phyloP scores from a whole-genome alignment of 495 filamentous ascomycete species.

The Podospora pseudocomata region DNA sequence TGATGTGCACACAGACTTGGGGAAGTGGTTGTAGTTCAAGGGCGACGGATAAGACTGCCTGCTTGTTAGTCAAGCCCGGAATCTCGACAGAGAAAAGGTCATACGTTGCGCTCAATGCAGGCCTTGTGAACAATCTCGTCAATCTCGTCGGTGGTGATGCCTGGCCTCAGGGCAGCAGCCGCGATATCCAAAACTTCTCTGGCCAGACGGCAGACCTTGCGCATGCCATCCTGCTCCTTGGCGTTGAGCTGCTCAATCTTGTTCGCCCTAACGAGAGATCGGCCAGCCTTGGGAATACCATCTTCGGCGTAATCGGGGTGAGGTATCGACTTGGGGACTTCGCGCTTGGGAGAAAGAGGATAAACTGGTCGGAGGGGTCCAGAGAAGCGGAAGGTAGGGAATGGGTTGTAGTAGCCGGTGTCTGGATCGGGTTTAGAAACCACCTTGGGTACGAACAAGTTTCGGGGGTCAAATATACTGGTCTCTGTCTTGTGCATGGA shows the following conservation, averaged over 20 bases:
- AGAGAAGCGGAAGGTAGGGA: constrained; percentile 77
- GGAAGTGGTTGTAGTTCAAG: constrained; percentile 93
- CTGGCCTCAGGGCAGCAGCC: constrained; percentile 73
- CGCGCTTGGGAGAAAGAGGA: constrained; percentile 70
- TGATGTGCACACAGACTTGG: constrained; percentile 96
- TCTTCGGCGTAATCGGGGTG: constrained; percentile 80
- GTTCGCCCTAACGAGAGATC: constrained; percentile 60
- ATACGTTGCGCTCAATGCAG: constrained; percentile 85
- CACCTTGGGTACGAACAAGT: constrained; percentile 65
- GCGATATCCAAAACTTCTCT: constrained; percentile 93
- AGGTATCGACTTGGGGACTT: constrained; percentile 74
- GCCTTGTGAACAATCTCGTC: constrained; percentile 96
- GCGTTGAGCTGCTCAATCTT: constrained; percentile 80
- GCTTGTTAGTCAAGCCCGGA: background rate
- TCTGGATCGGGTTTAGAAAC: constrained; percentile 88
- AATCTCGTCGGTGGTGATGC: constrained; percentile 93
- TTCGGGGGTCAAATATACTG: constrained; percentile 60
- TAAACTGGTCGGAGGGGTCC: constrained; percentile 83
- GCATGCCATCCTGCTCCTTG: constrained; percentile 77
- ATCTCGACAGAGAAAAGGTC: constrained; percentile 18
- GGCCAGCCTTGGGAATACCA: constrained; percentile 79
- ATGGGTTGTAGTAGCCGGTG: constrained; percentile 84
- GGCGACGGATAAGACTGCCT: constrained; percentile 91
- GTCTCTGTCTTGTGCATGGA: constrained; percentile 74
- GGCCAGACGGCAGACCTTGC: constrained; percentile 83